phyloP scores from a whole-genome alignment of 441 rosid species.

The Mallotus repandus region DNA sequence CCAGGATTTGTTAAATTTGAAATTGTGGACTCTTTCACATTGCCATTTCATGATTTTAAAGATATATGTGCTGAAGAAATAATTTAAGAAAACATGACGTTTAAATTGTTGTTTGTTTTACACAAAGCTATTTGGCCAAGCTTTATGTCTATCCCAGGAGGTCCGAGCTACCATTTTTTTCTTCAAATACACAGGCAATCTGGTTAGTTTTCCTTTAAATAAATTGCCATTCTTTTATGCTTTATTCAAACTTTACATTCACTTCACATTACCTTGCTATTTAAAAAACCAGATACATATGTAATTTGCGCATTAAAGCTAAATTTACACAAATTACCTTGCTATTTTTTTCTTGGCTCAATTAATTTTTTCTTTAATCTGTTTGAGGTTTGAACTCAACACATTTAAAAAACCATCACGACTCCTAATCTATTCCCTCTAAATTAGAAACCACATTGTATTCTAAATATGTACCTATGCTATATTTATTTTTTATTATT shows the following conservation, averaged over 20 bases:
- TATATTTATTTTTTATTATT: too few relatives aligned
- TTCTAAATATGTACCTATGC: too few relatives aligned
- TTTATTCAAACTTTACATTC: slow-evolving; percentile 13
- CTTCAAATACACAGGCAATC: slow-evolving; percentile 70
- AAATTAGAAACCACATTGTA: too few relatives aligned
- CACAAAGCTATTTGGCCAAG: slow-evolving; percentile 87
- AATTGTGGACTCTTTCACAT: not conserved
- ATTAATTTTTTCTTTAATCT: too few relatives aligned
- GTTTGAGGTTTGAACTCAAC: too few relatives aligned
- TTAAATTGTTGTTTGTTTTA: slow-evolving; percentile 17
- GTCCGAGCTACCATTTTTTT: slow-evolving; percentile 78
- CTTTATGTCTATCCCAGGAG: slow-evolving; percentile 82
- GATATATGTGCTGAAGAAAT: slow-evolving; percentile 4
- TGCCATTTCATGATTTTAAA: slow-evolving; percentile 11
- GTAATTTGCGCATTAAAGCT: too few relatives aligned
- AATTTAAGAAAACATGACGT: not conserved
- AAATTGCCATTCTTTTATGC: not conserved
- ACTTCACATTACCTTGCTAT: not conserved
- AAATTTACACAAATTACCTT: too few relatives aligned
- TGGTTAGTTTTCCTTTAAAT: slow-evolving; percentile 1
- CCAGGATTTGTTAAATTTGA: not conserved
- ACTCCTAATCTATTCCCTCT: too few relatives aligned
- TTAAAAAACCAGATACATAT: too few relatives aligned
- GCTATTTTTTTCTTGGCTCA: too few relatives aligned
- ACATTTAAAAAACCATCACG: too few relatives aligned